A percentile compares a stretch with the other conserved stretches of the same genome.
Conservation (phyloP, 1,284 basidiomycete species). For the Pterula multifida region DNA sequence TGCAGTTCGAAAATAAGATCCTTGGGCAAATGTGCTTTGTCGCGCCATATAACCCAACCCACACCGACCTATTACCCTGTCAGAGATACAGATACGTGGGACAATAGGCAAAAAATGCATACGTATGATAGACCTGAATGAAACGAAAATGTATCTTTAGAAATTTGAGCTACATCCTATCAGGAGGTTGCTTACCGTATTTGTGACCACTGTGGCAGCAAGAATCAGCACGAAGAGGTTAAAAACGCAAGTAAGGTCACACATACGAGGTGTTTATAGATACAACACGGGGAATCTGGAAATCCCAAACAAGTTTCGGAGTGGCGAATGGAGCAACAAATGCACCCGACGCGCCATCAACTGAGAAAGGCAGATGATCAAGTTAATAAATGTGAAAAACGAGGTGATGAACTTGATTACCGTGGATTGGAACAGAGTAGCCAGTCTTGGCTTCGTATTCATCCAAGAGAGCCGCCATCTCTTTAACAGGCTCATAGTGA, state of each 20-base stretch:
- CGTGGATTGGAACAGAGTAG: constrained; percentile 74
- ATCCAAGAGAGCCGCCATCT: constrained; percentile 78
- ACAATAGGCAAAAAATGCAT: neutral
- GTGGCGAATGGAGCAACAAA: constrained; percentile 79
- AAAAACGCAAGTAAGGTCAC: too few species aligned
- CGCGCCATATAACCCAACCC: constrained; percentile 82
- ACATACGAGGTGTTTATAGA: constrained; percentile 70
- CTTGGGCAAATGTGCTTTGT: constrained; percentile 67
- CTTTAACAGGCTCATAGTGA: constrained; percentile 85
- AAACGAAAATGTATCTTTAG: neutral
- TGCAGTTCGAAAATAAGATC: constrained; percentile 92
- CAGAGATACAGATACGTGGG: neutral
- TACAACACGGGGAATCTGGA: constrained; percentile 77
- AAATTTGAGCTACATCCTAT: neutral
- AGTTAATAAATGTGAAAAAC: neutral
- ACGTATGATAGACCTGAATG: neutral
- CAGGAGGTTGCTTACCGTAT: constrained; percentile 38
- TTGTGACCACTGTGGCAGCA: constrained; percentile 55
- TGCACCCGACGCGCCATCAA: constrained; percentile 72
- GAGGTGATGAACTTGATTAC: constrained; percentile 18
- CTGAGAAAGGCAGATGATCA: constrained; percentile 21
- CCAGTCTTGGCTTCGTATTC: constrained; percentile 80
- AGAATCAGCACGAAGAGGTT: neutral
- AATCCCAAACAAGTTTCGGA: constrained; percentile 79
- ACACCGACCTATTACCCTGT: constrained; percentile 72